Evolutionary conservation across 306 rosid species (phyloP).

Genomic region (Begonia loranthoides): DNA sequence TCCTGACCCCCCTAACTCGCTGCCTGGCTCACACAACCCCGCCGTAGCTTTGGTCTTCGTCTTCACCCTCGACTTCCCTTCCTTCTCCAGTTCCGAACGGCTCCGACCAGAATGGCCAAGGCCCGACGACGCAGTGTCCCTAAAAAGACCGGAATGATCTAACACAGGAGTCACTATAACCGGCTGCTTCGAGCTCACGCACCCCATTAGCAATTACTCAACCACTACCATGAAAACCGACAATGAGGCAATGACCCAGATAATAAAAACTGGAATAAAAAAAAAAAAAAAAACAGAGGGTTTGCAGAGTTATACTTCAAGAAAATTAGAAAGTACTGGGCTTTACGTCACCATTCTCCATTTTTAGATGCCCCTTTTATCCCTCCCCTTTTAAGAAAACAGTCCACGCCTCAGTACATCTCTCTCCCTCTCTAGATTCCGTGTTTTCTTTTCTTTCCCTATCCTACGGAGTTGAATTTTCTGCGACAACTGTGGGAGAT

Average conservation of each 20-base stretch:
- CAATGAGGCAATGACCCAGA: constrained; percentile 14
- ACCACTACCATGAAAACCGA: constrained; percentile 4
- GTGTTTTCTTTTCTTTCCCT: constrained; percentile 9
- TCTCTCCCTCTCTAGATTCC: neutral
- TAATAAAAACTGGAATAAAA: constrained; percentile 2
- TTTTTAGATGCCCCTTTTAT: constrained; percentile 11
- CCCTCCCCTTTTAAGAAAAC: neutral
- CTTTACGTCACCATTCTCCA: constrained; percentile 9
- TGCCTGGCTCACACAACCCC: constrained; percentile 38
- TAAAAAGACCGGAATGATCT: constrained; percentile 54
- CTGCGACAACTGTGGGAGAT: constrained; percentile 62
- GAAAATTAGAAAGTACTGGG: constrained; percentile 3
- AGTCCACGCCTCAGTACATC: neutral
- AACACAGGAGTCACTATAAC: constrained; percentile 91
- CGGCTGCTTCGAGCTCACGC: constrained; percentile 76
- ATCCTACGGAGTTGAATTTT: constrained; percentile 1
- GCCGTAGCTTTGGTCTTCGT: constrained; percentile 13
- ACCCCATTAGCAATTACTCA: constrained; percentile 48
- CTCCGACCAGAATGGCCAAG: constrained; percentile 36
- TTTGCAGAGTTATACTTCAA: neutral
- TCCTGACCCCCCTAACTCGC: constrained; percentile 70
- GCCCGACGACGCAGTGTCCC: constrained; percentile 22
- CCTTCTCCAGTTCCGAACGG: constrained; percentile 10
- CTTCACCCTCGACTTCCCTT: constrained; percentile 7
- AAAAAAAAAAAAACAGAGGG: constrained; percentile 1